phyloP scores from a whole-genome alignment of 805 yeast species.

The Cyberlindnera samutprakarnensis region DNA sequence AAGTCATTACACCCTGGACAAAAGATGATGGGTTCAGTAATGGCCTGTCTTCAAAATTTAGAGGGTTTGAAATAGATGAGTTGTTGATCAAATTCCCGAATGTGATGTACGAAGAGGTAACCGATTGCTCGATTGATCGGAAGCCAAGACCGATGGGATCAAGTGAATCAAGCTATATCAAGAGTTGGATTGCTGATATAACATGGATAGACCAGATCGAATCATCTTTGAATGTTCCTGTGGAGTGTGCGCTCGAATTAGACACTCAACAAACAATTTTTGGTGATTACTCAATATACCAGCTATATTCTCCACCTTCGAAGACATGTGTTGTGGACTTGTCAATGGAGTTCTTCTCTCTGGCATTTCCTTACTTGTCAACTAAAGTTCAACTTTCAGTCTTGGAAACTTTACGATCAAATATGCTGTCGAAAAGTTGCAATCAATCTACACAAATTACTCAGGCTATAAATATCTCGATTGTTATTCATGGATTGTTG shows the following conservation, averaged over 20 bases:
- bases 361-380: conserved; percentile 63
- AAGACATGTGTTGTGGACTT: conserved; percentile 58
- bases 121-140: conserved; percentile 15
- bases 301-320: conserved; percentile 32
- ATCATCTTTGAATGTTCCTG: conserved; percentile 27
- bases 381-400: conserved; percentile 79
- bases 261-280: conserved; percentile 30
- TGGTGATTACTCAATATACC: conserved; percentile 27
- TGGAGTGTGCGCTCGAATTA: conserved; percentile 31
- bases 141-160: conserved; percentile 16
- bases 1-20: conserved; percentile 10
- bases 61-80: conserved; percentile 29
- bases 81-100: conserved; percentile 23
- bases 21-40: conserved; percentile 36
- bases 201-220: conserved; percentile 31
- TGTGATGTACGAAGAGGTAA: conserved; percentile 2
- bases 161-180: conserved; percentile 25
- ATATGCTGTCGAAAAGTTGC: conserved; percentile 34
- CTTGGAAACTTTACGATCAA: conserved; percentile 68
- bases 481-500: conserved; percentile 53
- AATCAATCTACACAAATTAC: conserved; percentile 35
- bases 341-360: conserved; percentile 69
- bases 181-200: conserved; percentile 24
- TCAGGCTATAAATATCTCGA: conserved; percentile 50
- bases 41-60: conserved; percentile 48